phyloP scores from a whole-genome alignment of 768 basidiomycete species.

The Albatrellus ellisii region DNA sequence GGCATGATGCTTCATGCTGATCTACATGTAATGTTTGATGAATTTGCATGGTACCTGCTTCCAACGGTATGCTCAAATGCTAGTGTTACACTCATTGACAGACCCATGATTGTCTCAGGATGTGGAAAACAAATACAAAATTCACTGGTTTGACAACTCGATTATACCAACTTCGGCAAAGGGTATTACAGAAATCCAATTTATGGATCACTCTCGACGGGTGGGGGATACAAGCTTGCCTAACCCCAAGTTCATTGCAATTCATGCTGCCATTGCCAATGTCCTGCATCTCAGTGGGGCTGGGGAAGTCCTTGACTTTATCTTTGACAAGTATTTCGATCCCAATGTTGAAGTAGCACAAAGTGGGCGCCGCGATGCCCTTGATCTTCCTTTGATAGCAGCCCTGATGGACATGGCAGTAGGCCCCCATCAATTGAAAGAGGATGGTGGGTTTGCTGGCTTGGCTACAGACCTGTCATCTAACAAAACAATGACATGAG shows the following conservation, averaged over 20 bases:
- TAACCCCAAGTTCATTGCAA: background rate
- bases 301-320: background rate
- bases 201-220: background rate
- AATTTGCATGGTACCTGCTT: background rate
- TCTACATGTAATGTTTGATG: background rate
- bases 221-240: background rate
- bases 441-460: too few species aligned
- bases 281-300: background rate
- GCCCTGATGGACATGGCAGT: background rate
- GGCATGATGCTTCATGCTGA: background rate
- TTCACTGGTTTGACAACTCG: background rate
- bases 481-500: too few species aligned
- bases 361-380: background rate
- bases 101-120: background rate
- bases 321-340: background rate
- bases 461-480: too few species aligned
- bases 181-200: background rate
- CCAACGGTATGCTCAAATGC: background rate
- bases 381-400: background rate
- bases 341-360: background rate
- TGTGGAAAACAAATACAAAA: background rate
- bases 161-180: background rate
- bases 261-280: background rate
- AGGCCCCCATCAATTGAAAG: too few species aligned
- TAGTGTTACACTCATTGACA: background rate